Percentiles rank a stretch among this genome's conserved stretches.
phyloP scores from a whole-genome alignment of 768 basidiomycete genomes.

The Hortiboletus campestris region DNA sequence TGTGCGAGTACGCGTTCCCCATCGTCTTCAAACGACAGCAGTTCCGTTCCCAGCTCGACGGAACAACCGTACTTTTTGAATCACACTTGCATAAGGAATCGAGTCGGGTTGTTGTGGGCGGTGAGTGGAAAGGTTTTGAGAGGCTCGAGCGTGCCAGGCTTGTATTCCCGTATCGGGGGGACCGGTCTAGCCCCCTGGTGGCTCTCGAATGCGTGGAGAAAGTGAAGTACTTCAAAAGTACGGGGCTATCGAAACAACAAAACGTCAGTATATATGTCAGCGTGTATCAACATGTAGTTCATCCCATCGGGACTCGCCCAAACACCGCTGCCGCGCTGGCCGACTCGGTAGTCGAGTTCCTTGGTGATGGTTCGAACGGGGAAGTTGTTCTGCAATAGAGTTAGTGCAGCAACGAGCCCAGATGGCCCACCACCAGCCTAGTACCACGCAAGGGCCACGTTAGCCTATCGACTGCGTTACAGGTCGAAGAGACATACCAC shows the following conservation, averaged over 20 bases:
- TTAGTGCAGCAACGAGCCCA: constrained; percentile 33
- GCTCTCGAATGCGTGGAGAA: constrained; percentile 40
- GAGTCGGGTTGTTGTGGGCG: constrained; percentile 16
- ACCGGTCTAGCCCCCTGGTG: constrained; percentile 29
- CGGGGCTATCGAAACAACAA: constrained; percentile 21
- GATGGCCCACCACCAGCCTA: constrained; percentile 32
- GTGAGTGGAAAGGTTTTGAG: constrained; percentile 4
- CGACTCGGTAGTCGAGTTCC: constrained; percentile 33
- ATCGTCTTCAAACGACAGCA: constrained; percentile 42
- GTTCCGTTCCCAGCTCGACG: constrained; percentile 46
- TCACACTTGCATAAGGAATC: constrained; percentile 26
- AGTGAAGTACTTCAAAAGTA: constrained; percentile 43
- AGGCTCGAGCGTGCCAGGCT: constrained; percentile 22
- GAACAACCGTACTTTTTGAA: constrained; percentile 17
- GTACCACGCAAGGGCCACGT: not conserved
- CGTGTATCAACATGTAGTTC: not conserved
- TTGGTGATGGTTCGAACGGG: constrained; percentile 54
- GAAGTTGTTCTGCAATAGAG: constrained; percentile 41
- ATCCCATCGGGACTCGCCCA: constrained; percentile 28
- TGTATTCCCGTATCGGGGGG: constrained; percentile 34
- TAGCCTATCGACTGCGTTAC: not conserved
- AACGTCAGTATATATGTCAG: not conserved
- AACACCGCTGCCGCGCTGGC: constrained; percentile 39
- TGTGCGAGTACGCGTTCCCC: constrained; percentile 37
- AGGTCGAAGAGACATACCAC: constrained; percentile 10